phyloP scores from a whole-genome alignment of 2,329 filamentous ascomycete genomes.

The Dothideomycetidae sp. region DNA sequence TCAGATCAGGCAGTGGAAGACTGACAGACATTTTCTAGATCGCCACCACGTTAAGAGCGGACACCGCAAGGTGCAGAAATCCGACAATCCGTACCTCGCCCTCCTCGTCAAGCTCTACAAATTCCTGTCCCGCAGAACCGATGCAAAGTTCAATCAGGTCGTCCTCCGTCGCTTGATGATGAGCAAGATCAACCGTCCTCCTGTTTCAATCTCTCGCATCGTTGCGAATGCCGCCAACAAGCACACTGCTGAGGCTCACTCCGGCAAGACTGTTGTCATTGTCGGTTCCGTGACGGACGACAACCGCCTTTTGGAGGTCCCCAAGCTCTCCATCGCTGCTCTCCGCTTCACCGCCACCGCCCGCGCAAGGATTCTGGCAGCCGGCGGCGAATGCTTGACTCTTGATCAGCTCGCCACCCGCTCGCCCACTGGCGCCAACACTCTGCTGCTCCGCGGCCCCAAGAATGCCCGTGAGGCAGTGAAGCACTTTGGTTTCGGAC shows the following conservation, averaged over 20 bases:
- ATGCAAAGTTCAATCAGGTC: constrained; percentile 97
- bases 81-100: constrained; percentile 28
- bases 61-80: constrained; percentile 70
- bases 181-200: constrained; percentile 90
- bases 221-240: constrained; percentile 44
- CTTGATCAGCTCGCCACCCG: constrained; percentile 94
- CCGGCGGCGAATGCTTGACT: constrained; percentile 88
- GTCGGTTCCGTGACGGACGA: constrained; percentile 96
- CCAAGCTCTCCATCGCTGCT: constrained; percentile 87
- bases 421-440: constrained; percentile 92
- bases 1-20: constrained; percentile 1
- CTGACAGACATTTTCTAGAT: constrained; percentile 47
- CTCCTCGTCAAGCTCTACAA: constrained; percentile 65
- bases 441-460: constrained; percentile 87
- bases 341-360: constrained; percentile 95
- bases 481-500: constrained; percentile 98
- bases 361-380: constrained; percentile 81
- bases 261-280: constrained; percentile 77
- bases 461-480: constrained; percentile 97
- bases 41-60: constrained; percentile 54
- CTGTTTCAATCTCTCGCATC: constrained; percentile 88
- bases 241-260: constrained; percentile 39
- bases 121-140: constrained; percentile 52
- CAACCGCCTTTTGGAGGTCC: constrained; percentile 79
- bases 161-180: constrained; percentile 95